These are phyloP conservation scores for Fusarium continuum DNA, from an alignment of 2,329 filamentous ascomycete genomes.

Conservation along the genomic window DNA sequence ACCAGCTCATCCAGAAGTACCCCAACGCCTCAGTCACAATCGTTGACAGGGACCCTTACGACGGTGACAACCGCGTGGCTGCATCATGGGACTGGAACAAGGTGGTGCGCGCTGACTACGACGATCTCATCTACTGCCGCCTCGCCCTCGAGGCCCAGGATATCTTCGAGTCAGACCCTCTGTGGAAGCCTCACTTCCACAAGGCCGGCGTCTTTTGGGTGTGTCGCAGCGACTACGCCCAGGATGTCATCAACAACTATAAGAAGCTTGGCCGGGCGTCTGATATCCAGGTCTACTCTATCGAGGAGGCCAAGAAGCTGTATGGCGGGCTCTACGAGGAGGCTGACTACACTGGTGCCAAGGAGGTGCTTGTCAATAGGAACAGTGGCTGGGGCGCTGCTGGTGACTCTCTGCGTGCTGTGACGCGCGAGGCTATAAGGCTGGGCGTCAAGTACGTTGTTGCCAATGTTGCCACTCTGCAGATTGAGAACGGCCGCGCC, in stretches of 20 bases:
- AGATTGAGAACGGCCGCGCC: conserved; percentile 58
- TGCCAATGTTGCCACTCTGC: conserved; percentile 59
- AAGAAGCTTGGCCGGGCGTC: conserved; percentile 52
- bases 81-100: conserved; percentile 69
- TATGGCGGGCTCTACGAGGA: conserved; percentile 68
- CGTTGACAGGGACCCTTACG: conserved; percentile 64
- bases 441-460: conserved; percentile 68
- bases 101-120: conserved; percentile 38
- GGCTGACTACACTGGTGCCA: conserved; percentile 67
- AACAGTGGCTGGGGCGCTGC: conserved; percentile 72
- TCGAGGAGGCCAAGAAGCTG: conserved; percentile 57
- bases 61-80: conserved; percentile 59
- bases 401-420: conserved; percentile 62
- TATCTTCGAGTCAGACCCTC: conserved; percentile 65
- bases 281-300: conserved; percentile 55
- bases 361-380: conserved; percentile 68
- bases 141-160: conserved; percentile 73
- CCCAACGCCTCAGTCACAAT: conserved; percentile 62
- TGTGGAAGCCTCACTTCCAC: conserved; percentile 67
- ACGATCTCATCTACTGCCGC: conserved; percentile 69
- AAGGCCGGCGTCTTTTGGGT: conserved; percentile 68
- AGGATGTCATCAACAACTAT: conserved; percentile 64
- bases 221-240: conserved; percentile 60
- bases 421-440: conserved; percentile 62
- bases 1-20: conserved; percentile 64